These are phyloP conservation scores for Malbranchea zuffiana DNA, from an alignment of 2,329 filamentous ascomycete genomes.

Conservation along the genomic window DNA sequence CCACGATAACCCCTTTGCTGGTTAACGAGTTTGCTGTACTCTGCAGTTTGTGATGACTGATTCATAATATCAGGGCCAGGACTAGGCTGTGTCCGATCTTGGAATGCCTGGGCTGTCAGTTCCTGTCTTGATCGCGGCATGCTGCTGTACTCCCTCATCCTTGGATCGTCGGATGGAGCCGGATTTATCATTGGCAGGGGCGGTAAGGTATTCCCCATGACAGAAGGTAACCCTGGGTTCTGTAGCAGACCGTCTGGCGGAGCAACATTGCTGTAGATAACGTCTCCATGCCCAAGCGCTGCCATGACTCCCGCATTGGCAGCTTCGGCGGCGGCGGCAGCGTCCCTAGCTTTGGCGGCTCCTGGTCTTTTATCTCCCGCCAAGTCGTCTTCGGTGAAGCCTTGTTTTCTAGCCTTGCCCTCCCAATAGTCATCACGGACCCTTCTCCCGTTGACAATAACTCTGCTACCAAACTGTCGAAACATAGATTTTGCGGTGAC, in stretches of 20 bases:
- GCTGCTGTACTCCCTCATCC: conserved; percentile 69
- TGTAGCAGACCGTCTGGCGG: conserved; percentile 54
- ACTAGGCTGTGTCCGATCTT: conserved; percentile 71
- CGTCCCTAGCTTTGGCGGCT: conserved; percentile 76
- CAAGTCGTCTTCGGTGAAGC: conserved; percentile 91
- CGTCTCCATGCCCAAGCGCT: conserved; percentile 65
- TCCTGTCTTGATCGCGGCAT: conserved; percentile 83
- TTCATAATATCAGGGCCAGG: conserved; percentile 68
- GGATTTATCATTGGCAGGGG: conserved; percentile 78
- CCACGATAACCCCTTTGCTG: conserved; percentile 67
- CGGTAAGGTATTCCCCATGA: conserved; percentile 59
- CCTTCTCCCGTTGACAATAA: conserved; percentile 78
- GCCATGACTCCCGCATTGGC: conserved; percentile 46
- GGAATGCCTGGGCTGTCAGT: conserved; percentile 73
- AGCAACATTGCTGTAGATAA: conserved; percentile 72
- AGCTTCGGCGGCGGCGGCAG: conserved; percentile 58
- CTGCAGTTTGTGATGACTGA: conserved; percentile 77
- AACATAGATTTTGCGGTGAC: conserved; percentile 98
- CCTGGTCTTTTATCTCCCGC: conserved; percentile 94
- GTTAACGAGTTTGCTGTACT: conserved; percentile 78
- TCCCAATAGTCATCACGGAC: conserved; percentile 99
- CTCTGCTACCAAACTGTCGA: conserved; percentile 88
- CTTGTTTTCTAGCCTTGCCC: conserved; percentile 89
- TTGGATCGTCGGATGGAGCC: conserved; percentile 63
- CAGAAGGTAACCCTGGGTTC: conserved; percentile 61